Base-by-base conservation (phyloP, 495 filamentous ascomycete genomes). In the Copromyces sp. region DNA sequence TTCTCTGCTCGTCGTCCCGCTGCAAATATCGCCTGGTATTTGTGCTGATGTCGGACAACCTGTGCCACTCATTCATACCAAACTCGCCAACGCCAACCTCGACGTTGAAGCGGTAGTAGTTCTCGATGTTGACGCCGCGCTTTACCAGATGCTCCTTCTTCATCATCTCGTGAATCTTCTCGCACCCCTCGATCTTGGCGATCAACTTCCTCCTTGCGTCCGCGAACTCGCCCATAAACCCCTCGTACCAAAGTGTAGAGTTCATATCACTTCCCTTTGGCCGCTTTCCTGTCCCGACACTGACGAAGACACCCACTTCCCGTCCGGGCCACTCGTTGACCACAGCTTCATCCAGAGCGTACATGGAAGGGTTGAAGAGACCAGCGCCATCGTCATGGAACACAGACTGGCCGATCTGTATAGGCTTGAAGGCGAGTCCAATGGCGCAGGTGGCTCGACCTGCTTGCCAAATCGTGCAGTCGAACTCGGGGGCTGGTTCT, bases 61-160 rank as follows among this genome's bases (percentile, higher is more conserved):
- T 89, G 78, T 93, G 89, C 95, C 95, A 99, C 78, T 98, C 95
- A 79, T 98, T 98, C 93, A 99, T 97, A 68, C 93, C 95, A 79
- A 98, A 98, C 78, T 99, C 96, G 53, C 95, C 95, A 32, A 99
- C 96, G 0, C 95, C 96, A 6, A 97, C 92, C 77, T 98, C 95
- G 35, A 98, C 95, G 74, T 99, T 99, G 37, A 97, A 86, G n/a
- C 95, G 92, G 81, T 94, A 97, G 86, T 99, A 99, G 80, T 97
- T 94, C 71, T 97, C 94, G 68, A 90, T 87, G 74, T 90, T 92
- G 69, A 98, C 93, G 29, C 91, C 88, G 39, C 93, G 89, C 79
- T 91, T 91, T 14, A 88, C 84, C 29, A 98, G 86, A 70, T 92
- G 87, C 32, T 94, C 92, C 42, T 82, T 82, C 68, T 92, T 85